Base-by-base conservation (phyloP, 2,329 filamentous ascomycete genomes). In the Fusarium nurragi region DNA sequence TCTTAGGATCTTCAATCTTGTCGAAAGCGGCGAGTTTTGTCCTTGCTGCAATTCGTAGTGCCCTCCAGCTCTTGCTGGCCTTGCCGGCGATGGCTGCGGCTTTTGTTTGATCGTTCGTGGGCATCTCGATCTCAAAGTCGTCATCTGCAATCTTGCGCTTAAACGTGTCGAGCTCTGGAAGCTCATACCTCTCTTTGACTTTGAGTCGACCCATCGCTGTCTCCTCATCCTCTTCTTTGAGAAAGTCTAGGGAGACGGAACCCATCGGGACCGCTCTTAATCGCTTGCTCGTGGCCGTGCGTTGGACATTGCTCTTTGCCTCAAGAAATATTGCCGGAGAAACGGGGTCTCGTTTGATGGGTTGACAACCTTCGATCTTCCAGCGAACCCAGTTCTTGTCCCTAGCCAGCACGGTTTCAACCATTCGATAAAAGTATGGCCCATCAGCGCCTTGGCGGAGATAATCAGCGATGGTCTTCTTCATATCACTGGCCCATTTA, bases 321-420 rank as follows among this genome's bases (percentile, higher is more conserved):
- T 88, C 84, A 36, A 88, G 77, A 74, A 93, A 94, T 43, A 90
- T 85, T 25, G 86, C 78, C 1, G 89, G 84, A 4, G 89, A 84
- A 26, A 98, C 84, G 12, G 92, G 81, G 21, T 90, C 86, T 59
- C 87, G 86, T 73, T 94, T 89, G 72, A 99, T 98, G 7, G 90
- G 86, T 22, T 93, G 92, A 75, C 95, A 99, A 68, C 90, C 92
- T 75, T 97, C 93, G 60, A 94, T 90, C 79, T 99, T 99, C 95
- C 95, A 99, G 64, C 93, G 90, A 40, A 96, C 93, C 96, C 96
- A 99, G 75, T 98, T 97, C 81, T 97, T 98, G 77, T 99, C 95
- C 64, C 95, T 86, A 22, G 93, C 92, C 26, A 99, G 86, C 28
- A 99, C 94, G 13, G 94, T 98, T 76, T 98, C 94, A 28, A 99